Conservation (phyloP, 2,329 filamentous ascomycete genomes). For the Mollisiaceae sp. region DNA sequence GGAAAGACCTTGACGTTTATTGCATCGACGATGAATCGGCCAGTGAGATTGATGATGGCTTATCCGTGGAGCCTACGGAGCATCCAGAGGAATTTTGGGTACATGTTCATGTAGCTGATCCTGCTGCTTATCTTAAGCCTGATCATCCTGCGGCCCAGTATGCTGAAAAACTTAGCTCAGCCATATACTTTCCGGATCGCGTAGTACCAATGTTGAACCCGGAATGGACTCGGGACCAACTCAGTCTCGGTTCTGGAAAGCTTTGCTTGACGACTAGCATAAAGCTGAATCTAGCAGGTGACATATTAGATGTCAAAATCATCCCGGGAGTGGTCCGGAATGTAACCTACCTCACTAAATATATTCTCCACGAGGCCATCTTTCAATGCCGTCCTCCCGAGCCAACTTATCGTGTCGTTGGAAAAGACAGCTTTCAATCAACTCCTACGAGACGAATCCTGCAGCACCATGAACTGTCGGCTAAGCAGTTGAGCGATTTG, state of each 20-base stretch:
- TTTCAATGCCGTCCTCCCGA: neutral
- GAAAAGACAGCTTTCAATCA: conserved; percentile 7
- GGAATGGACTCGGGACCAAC: conserved; percentile 52
- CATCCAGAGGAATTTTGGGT: conserved; percentile 68
- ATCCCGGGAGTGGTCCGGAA: conserved; percentile 58
- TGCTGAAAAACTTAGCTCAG: conserved; percentile 64
- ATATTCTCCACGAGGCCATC: conserved; percentile 49
- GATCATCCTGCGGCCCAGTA: conserved; percentile 62
- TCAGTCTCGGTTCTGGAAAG: conserved; percentile 58
- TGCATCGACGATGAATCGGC: conserved; percentile 74
- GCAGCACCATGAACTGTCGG: conserved; percentile 42
- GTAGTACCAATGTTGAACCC: conserved; percentile 62
- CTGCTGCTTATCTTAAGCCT: conserved; percentile 70
- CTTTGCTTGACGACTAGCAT: conserved; percentile 68
- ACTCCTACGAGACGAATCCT: conserved; percentile 6
- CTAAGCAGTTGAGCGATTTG: conserved; percentile 52
- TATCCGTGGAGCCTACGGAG: conserved; percentile 70
- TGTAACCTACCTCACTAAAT: conserved; percentile 62
- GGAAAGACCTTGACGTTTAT: conserved; percentile 65
- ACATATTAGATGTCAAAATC: conserved; percentile 59
- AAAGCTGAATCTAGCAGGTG: conserved; percentile 57
- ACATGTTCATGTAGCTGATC: conserved; percentile 80
- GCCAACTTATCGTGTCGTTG: neutral
- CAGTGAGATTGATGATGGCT: conserved; percentile 77
- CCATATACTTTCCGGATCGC: conserved; percentile 64